These are phyloP conservation scores for Eutypella sp. DNA, from an alignment of 2,329 filamentous ascomycete species.

Conservation along the genomic window DNA sequence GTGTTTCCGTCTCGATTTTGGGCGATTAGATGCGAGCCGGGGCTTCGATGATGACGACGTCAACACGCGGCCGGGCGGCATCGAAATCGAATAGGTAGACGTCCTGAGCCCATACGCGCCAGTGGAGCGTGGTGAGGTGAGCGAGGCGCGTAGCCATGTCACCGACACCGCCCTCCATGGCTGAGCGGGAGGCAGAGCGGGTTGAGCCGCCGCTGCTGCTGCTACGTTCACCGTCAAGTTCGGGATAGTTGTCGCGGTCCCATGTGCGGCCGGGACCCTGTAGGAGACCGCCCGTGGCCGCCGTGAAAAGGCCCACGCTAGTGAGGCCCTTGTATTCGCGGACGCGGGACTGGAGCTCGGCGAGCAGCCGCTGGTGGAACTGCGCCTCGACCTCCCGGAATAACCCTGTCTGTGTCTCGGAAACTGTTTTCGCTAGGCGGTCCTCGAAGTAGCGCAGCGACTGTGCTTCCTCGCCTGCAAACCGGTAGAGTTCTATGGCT, in stretches of 20 bases:
- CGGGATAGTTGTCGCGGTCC: conserved; percentile 27
- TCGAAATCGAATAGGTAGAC: conserved; percentile 52
- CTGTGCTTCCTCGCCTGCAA: conserved; percentile 44
- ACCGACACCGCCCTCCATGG: conserved; percentile 50
- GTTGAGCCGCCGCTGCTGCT: conserved; percentile 42
- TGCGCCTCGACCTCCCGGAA: conserved; percentile 45
- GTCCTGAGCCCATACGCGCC: conserved; percentile 79
- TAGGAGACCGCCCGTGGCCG: conserved; percentile 48
- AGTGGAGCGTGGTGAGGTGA: conserved; percentile 81
- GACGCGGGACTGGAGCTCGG: conserved; percentile 44
- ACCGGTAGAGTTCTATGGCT: conserved; percentile 56
- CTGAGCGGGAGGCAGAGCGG: too few relatives aligned
- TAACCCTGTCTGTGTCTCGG: conserved; percentile 36
- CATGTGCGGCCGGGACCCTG: conserved; percentile 32
- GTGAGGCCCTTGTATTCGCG: conserved; percentile 49
- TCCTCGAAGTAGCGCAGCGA: conserved; percentile 45
- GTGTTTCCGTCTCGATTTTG: too few relatives aligned
- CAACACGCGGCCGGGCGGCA: too few relatives aligned
- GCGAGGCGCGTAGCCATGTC: conserved; percentile 74
- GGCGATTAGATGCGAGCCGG: too few relatives aligned
- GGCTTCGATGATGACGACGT: too few relatives aligned
- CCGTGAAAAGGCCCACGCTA: conserved; percentile 49
- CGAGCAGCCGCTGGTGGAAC: conserved; percentile 45
- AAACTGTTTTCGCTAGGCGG: conserved; percentile 43
- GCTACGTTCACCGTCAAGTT: conserved; percentile 21